Evolutionary conservation across 1,284 basidiomycete genomes (phyloP), one percentile per base, ranked within the genome.

Genomic region (Clitocybe nebularis): DNA sequence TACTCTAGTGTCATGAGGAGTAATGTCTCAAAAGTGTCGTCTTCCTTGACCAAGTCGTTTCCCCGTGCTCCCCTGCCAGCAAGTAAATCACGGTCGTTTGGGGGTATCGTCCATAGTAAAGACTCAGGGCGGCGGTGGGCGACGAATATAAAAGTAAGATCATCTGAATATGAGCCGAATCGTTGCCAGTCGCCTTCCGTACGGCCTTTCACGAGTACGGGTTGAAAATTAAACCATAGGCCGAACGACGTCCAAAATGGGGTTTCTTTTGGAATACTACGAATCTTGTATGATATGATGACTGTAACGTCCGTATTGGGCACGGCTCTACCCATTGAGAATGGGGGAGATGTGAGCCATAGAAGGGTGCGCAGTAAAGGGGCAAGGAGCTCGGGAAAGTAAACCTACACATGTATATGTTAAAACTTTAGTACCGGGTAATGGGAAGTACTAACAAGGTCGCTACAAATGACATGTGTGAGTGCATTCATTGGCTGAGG

Each of bases 221-320:
- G 81, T 32, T 64, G 57, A 48, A 84, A 88, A 5, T 70, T 59
- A 63, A 92, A 93, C 89, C 88, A 93, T 1, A 84, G 61, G 11
- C 89, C 88, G 50, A 93, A 86, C 0, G 83, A 82, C 8, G 72
- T 68, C 89, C 89, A 93, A 60, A 93, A 93, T 0, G 81, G 70
- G 1, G 79, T 71, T 57, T 93, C 90, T 54, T 89, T 90, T 1
- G 72, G 50, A 28, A 90, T 67, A 47, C 85, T 89, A 24, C 89
- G 81, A 30, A 89, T 69, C 62, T 84, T 89, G 72, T 91, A 89
- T 0, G 83, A 81, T 20, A 87, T 77, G 23, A 81, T 56, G 30
- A 88, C 53, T 2, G 44, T 44, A 4, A 46, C 41, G 8, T 38
- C 34, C 7, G 19, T 3, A 37, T 39, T 28, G 10, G 41, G 10